Base-by-base conservation (phyloP, 2,329 filamentous ascomycete genomes). In the Mycosphaerella sp. region DNA sequence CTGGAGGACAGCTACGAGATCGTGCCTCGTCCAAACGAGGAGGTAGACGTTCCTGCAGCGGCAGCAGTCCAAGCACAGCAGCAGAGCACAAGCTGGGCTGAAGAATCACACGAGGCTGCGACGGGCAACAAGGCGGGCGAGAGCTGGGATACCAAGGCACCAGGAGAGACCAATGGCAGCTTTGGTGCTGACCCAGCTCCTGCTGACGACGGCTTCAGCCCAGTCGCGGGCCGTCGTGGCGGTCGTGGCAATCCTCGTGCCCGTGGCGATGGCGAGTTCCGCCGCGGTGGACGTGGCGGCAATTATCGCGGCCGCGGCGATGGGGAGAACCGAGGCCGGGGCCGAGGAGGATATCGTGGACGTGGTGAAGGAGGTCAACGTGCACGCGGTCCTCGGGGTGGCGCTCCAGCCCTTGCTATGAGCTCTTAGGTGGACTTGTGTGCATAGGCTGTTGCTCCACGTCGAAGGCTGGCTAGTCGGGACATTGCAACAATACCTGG, bases 41-140 rank as follows among this genome's bases (percentile, higher is more conserved):
- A 94, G 75, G 84, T 85, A 4, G 87, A 93, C 55, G 81, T 77
- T 34, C 81, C 80, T 34, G 71, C 76, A 16, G 68, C 70, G 12
- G 64, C 69, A 16, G 80, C 81, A n/a, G 79, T 82, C 41, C 81
- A 80, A 6, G 86, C 28, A 52, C 59, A 52, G 52, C 54, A 45
- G 37, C 55, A 77, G 62, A 75, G 76, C 27, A 82, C 85, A 65
- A 89, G 84, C 62, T 94, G 87, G 87, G 87, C 87, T 21, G 89
- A 95, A 63, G 87, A 93, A 80, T 49, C 54, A 13, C 56, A 62
- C 44, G 57, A 56, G 44, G 53, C 59, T 42, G 54, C 57, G 12
- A 50, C 60, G 16, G 63, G 62, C 28, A 68, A 66, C 55, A 49
- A 57, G 25, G 63, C 64, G 34, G 64, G 61, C 17, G 63, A 66